These are phyloP conservation scores for Mycena floridula DNA, from an alignment of 768 basidiomycete species.

Conservation along the genomic window DNA sequence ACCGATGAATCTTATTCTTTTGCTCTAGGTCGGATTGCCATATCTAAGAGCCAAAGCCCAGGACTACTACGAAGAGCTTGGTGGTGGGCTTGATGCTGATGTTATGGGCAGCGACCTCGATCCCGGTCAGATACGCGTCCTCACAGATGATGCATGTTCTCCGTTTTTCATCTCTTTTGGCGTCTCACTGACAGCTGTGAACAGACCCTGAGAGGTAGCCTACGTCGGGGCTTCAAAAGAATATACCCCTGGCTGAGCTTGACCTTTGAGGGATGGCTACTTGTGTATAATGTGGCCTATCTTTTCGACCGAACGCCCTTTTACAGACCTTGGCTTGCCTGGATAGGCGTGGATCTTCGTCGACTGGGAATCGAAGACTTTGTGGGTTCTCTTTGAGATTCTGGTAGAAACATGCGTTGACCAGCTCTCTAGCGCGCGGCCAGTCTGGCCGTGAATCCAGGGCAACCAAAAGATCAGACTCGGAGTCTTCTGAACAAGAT, in stretches of 20 bases:
- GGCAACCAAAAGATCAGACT: conserved; percentile 18
- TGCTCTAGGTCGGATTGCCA: conserved; percentile 74
- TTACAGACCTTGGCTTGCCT: conserved; percentile 88
- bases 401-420: not conserved
- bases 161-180: conserved; percentile 5
- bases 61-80: conserved; percentile 86
- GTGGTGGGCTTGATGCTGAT: conserved; percentile 73
- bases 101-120: conserved; percentile 49
- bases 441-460: conserved; percentile 21
- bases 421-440: conserved; percentile 33
- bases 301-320: conserved; percentile 81
- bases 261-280: conserved; percentile 73
- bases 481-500: conserved; percentile 36
- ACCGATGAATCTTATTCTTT: not conserved
- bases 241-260: conserved; percentile 82
- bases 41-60: conserved; percentile 86
- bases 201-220: conserved; percentile 46
- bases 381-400: conserved; percentile 34
- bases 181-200: conserved; percentile 5
- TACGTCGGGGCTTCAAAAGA: conserved; percentile 60
- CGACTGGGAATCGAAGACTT: conserved; percentile 76
- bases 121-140: conserved; percentile 34
- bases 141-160: conserved; percentile 46
- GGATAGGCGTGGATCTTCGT: conserved; percentile 80
- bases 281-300: conserved; percentile 83